Conservation (phyloP, 768 basidiomycete species). For the Tricholoma furcatifolium region DNA sequence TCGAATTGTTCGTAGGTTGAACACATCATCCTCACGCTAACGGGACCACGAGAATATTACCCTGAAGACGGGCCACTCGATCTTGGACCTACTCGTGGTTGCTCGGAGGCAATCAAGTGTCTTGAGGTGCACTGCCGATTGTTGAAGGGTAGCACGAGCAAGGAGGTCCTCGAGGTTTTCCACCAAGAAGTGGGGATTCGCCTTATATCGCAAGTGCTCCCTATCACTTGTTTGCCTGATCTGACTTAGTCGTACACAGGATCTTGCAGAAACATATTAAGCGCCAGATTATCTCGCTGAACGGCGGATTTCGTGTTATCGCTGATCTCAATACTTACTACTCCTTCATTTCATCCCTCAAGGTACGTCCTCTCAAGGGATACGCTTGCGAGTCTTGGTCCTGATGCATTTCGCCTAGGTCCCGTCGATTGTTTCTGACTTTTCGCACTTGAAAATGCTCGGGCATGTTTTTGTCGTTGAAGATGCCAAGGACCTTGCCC, state of each 20-base stretch:
- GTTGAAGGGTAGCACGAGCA: conserved; percentile 89
- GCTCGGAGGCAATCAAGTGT: conserved; percentile 86
- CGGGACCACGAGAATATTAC: conserved; percentile 86
- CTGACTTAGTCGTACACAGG: conserved; percentile 35
- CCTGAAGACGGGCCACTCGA: conserved; percentile 83
- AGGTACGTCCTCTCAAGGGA: conserved; percentile 39
- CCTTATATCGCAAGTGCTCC: conserved; percentile 65
- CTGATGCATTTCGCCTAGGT: conserved; percentile 38
- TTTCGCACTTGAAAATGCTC: conserved; percentile 94
- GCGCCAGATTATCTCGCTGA: conserved; percentile 92
- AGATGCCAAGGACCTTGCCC: conserved; percentile 94
- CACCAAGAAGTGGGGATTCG: conserved; percentile 97
- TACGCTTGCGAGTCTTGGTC: background rate
- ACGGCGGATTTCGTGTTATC: conserved; percentile 94
- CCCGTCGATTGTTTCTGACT: conserved; percentile 81
- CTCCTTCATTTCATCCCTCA: conserved; percentile 82
- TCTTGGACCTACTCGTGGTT: conserved; percentile 83
- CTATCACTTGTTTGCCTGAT: background rate
- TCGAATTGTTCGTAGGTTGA: conserved; percentile 68
- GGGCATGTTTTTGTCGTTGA: conserved; percentile 96
- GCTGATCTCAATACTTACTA: conserved; percentile 95
- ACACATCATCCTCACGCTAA: conserved; percentile 83
- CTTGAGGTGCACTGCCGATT: conserved; percentile 90
- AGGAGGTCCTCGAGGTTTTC: conserved; percentile 96
- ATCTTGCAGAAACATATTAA: conserved; percentile 97